These are phyloP conservation scores for Fragaria iinumae DNA, from an alignment of 306 rosid species.

Conservation along the genomic window DNA sequence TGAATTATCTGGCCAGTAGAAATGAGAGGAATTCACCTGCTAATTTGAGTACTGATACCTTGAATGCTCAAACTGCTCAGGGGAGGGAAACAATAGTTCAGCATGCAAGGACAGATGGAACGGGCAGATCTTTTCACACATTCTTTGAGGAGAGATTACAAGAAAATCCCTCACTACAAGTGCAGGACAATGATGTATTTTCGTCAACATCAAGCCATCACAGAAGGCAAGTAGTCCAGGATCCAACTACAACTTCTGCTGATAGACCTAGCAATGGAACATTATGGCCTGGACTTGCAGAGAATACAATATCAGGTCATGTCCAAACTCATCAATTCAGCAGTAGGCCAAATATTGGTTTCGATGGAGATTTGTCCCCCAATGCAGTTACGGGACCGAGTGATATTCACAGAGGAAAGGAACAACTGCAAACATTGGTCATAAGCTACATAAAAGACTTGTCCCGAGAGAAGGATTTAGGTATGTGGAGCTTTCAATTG, in stretches of 20 bases:
- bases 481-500: conserved; percentile 36
- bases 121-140: conserved; percentile 51
- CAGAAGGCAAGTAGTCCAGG: conserved; percentile 46
- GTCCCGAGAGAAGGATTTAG: conserved; percentile 50
- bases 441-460: conserved; percentile 58
- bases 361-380: conserved; percentile 29
- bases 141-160: conserved; percentile 63
- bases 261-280: conserved; percentile 35
- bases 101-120: conserved; percentile 43
- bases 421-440: conserved; percentile 58
- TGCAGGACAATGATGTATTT: conserved; percentile 41
- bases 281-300: conserved; percentile 52
- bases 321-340: conserved; percentile 52
- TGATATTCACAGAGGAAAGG: conserved; percentile 52
- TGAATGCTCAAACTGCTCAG: conserved; percentile 49
- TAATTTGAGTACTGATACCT: conserved; percentile 34
- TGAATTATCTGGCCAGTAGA: conserved; percentile 43
- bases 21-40: conserved; percentile 44
- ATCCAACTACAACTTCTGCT: conserved; percentile 31
- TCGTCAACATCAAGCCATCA: conserved; percentile 41
- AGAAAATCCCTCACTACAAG: conserved; percentile 43
- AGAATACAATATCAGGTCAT: conserved; percentile 35
- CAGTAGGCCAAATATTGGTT: conserved; percentile 39
- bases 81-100: conserved; percentile 47
- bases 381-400: conserved; percentile 36